phyloP scores from a whole-genome alignment of 2,329 filamentous ascomycete species.

The Knoxdaviesia proteae region DNA sequence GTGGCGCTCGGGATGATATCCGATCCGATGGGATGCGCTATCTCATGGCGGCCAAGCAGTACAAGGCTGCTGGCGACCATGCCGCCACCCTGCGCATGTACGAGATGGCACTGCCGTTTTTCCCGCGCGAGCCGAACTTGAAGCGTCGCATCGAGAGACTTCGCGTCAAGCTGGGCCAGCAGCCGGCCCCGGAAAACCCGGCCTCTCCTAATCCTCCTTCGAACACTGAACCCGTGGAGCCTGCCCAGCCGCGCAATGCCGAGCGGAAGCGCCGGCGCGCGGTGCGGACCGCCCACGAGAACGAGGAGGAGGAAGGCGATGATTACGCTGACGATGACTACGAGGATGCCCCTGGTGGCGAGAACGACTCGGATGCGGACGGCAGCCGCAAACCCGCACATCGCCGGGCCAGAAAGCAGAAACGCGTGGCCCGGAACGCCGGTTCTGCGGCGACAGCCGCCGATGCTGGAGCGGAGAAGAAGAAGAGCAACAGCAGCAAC shows the following conservation, averaged over 20 bases:
- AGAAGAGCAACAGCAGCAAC: no score
- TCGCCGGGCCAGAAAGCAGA: slow-evolving; percentile 5
- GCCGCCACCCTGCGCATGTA: slow-evolving; percentile 66
- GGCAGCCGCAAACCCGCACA: slow-evolving; percentile 16
- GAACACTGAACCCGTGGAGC: slow-evolving; percentile 8
- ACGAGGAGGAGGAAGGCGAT: slow-evolving; percentile 7
- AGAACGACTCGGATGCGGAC: slow-evolving; percentile 13
- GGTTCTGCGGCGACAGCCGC: not conserved
- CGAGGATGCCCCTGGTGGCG: slow-evolving; percentile 10
- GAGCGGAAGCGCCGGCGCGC: slow-evolving; percentile 11
- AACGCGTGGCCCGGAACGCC: slow-evolving; percentile 4
- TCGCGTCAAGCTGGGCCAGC: slow-evolving; percentile 24
- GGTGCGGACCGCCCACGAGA: slow-evolving; percentile 5
- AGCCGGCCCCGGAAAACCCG: slow-evolving; percentile 4
- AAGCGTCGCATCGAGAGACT: slow-evolving; percentile 47
- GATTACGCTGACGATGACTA: slow-evolving; percentile 18
- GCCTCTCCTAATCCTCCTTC: slow-evolving; percentile 4
- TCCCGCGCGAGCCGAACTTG: slow-evolving; percentile 67
- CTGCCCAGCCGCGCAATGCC: slow-evolving; percentile 7
- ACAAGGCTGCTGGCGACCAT: slow-evolving; percentile 56
- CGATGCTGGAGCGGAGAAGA: not conserved
- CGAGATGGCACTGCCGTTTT: slow-evolving; percentile 63
- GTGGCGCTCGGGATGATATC: slow-evolving; percentile 33
- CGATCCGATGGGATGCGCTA: slow-evolving; percentile 68
- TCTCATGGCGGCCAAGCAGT: slow-evolving; percentile 77